These are phyloP conservation scores for Lolium multiflorum DNA, from an alignment of 176 grass and related monocot species.

Conservation along the genomic window DNA sequence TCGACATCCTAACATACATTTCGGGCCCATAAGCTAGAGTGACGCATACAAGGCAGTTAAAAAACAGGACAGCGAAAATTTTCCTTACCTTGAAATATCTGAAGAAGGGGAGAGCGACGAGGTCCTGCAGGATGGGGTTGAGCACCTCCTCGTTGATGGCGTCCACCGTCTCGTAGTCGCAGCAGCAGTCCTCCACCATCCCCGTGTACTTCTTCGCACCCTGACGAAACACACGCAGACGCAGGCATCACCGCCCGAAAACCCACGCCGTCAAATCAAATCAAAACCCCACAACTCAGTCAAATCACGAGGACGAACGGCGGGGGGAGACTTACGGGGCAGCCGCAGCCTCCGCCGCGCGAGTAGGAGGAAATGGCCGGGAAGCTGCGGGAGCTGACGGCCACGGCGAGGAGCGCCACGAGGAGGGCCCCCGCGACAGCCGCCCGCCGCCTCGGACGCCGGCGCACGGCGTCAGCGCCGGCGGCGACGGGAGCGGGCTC, in stretches of 20 bases:
- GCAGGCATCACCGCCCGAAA: not conserved
- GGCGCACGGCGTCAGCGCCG: not conserved
- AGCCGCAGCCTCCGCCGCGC: slow-evolving; percentile 50
- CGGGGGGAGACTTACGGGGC: slow-evolving; percentile 48
- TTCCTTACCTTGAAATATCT: slow-evolving; percentile 92
- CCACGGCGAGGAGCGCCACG: slow-evolving; percentile 69
- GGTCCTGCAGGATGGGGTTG: slow-evolving; percentile 79
- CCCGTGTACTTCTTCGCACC: slow-evolving; percentile 70
- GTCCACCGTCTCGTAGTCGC: slow-evolving; percentile 85
- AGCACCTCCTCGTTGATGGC: slow-evolving; percentile 76
- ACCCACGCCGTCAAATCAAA: slow-evolving; percentile 22
- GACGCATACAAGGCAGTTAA: not conserved
- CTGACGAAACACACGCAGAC: slow-evolving; percentile 23
- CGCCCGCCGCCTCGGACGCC: slow-evolving; percentile 37
- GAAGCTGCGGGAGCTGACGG: slow-evolving; percentile 59
- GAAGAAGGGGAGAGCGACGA: slow-evolving; percentile 86
- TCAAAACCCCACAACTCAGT: not conserved
- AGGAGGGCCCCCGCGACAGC: slow-evolving; percentile 49
- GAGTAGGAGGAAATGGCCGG: slow-evolving; percentile 36
- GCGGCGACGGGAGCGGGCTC: slow-evolving; percentile 2
- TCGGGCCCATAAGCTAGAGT: not conserved
- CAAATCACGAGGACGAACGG: not conserved
- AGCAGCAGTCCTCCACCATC: slow-evolving; percentile 94
- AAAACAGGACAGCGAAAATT: too few species aligned
- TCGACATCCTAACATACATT: slow-evolving; percentile 26